Evolutionary conservation across 192 early-diverging fungal species (phyloP).

Genomic region (Spizellomyces sp.): DNA sequence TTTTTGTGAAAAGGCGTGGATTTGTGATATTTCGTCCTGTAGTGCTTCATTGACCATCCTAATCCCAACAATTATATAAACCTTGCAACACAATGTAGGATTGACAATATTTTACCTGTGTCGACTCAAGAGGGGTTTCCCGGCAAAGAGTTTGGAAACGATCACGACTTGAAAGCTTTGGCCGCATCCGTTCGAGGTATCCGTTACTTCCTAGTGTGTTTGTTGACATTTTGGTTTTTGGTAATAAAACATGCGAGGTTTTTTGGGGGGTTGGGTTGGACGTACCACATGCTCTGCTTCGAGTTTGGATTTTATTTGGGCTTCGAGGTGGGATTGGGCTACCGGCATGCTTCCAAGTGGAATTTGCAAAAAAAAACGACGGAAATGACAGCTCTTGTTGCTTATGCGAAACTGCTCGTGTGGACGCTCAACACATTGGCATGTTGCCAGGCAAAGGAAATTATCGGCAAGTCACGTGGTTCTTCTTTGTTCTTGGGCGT

Average conservation of each 20-base stretch:
- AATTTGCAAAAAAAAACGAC: no score
- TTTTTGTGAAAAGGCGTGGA: conserved; percentile 85
- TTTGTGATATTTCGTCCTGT: conserved; percentile 75
- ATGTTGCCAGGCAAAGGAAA: no score
- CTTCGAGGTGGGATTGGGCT: conserved; percentile 26
- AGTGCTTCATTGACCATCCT: conserved; percentile 77
- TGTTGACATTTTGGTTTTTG: no score
- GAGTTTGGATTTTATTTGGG: conserved; percentile 8
- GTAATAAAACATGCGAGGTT: no score
- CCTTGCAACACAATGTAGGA: not conserved
- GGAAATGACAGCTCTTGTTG: no score
- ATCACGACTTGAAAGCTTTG: conserved; percentile 79
- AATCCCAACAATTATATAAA: conserved; percentile 13
- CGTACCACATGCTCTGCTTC: conserved; percentile 32
- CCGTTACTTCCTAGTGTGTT: conserved; percentile 44
- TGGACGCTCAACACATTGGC: no score
- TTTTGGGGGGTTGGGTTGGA: not conserved
- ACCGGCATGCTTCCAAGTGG: conserved; percentile 23
- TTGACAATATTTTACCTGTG: conserved; percentile 51
- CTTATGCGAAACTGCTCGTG: no score
- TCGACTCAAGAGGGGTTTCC: conserved; percentile 67
- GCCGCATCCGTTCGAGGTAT: conserved; percentile 79
- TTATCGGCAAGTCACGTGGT: no score
- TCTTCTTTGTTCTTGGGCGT: no score
- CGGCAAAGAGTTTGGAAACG: conserved; percentile 74